Evolutionary conservation across 352 stramenopile species (phyloP).

Genomic region (Elongisporangium senticosum): DNA sequence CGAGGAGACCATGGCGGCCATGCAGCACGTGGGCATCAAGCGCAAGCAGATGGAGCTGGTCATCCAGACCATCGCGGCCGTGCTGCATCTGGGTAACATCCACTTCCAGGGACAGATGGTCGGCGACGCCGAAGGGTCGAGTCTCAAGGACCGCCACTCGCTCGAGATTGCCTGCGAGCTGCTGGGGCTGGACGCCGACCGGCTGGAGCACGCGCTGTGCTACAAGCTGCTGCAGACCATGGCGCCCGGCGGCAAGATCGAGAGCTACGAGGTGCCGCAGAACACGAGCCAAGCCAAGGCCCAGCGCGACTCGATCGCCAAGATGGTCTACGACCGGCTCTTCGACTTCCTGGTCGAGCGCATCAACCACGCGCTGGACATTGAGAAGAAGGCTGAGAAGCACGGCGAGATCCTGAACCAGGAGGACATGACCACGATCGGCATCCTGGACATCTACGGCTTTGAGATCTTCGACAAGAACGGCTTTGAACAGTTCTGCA

Average conservation of each 20-base stretch:
- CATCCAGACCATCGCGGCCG: constrained; percentile 71
- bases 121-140: constrained; percentile 69
- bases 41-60: constrained; percentile 87
- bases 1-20: constrained; percentile 79
- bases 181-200: constrained; percentile 54
- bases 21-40: constrained; percentile 87
- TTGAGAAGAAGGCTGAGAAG: constrained; percentile 80
- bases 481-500: constrained; percentile 94
- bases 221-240: constrained; percentile 87
- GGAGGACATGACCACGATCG: constrained; percentile 78
- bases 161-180: constrained; percentile 64
- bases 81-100: constrained; percentile 79
- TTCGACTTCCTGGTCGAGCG: constrained; percentile 97
- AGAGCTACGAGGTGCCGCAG: constrained; percentile 84
- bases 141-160: constrained; percentile 34
- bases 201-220: constrained; percentile 68
- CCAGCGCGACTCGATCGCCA: constrained; percentile 94
- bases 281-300: constrained; percentile 85
- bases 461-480: constrained; percentile 96
- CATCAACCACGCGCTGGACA: constrained; percentile 82
- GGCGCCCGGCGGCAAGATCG: constrained; percentile 74
- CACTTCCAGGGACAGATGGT: constrained; percentile 57
- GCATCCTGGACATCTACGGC: constrained; percentile 96
- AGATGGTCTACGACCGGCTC: constrained; percentile 93
- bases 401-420: constrained; percentile 71